Conservation (phyloP, 345 rosid species). For the Cardamine occulta region DNA sequence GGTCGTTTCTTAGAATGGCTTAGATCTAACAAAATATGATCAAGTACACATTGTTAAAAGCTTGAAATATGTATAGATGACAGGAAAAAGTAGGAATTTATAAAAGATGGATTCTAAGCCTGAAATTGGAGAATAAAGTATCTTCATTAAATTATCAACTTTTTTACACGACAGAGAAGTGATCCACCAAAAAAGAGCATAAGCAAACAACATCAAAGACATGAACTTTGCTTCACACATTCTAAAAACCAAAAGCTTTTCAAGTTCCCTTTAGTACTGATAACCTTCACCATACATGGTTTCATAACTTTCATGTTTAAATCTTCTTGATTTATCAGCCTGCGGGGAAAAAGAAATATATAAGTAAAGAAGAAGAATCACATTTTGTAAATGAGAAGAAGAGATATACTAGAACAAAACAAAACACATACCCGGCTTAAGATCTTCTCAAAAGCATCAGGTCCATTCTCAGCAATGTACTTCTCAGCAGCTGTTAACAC, state of each 20-base stretch:
- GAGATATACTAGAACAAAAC: neutral
- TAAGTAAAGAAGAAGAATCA: neutral
- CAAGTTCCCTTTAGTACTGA: conserved; percentile 25
- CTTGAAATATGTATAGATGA: conserved; percentile 1
- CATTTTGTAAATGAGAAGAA: conserved; percentile 8
- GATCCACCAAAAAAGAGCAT: neutral
- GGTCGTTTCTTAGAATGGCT: neutral
- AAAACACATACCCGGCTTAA: conserved; percentile 57
- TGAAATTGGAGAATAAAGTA: conserved; percentile 8
- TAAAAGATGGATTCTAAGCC: neutral
- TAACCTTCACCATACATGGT: conserved; percentile 31
- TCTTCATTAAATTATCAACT: neutral
- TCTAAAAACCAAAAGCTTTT: conserved; percentile 15
- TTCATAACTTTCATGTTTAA: conserved; percentile 27
- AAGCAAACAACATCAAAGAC: conserved; percentile 31
- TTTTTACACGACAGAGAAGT: conserved; percentile 24
- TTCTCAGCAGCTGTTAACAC: conserved; percentile 87
- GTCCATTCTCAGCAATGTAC: conserved; percentile 84
- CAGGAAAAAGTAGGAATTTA: neutral
- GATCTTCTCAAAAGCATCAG: conserved; percentile 84
- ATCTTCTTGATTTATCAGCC: conserved; percentile 68
- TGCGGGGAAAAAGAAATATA: conserved; percentile 23
- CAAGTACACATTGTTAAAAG: neutral
- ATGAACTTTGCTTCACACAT: conserved; percentile 35
- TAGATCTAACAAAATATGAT: conserved; percentile 5